Evolutionary conservation across 1,284 basidiomycete species (phyloP).

Genomic region (Leucoagaricus sp.): DNA sequence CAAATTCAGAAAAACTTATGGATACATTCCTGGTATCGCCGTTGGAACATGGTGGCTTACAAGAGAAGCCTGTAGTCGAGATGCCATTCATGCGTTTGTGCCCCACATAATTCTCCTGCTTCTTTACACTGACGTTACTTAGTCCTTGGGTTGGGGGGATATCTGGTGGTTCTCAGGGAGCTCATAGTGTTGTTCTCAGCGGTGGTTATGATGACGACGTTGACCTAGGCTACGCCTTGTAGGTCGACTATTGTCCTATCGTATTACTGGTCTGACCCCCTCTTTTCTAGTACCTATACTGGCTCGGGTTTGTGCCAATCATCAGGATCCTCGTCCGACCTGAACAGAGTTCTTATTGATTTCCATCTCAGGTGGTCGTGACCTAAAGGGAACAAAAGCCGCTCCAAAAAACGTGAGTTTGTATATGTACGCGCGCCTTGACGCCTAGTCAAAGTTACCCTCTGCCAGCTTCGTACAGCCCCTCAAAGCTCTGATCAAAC

Average conservation of each 20-base stretch:
- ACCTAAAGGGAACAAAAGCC: slow-evolving; percentile 75
- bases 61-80: slow-evolving; percentile 66
- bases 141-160: slow-evolving; percentile 84
- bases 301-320: slow-evolving; percentile 58
- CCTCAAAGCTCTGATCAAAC: slow-evolving; percentile 79
- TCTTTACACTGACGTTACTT: not conserved
- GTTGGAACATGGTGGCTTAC: slow-evolving; percentile 82
- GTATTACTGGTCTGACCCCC: not conserved
- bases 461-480: slow-evolving; percentile 72
- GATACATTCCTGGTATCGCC: slow-evolving; percentile 69
- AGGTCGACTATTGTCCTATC: slow-evolving; percentile 32
- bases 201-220: slow-evolving; percentile 87
- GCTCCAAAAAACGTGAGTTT: slow-evolving; percentile 74
- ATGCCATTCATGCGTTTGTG: slow-evolving; percentile 75
- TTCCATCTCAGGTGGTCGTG: slow-evolving; percentile 63
- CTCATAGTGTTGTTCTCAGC: slow-evolving; percentile 78
- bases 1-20: slow-evolving; percentile 50
- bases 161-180: slow-evolving; percentile 62
- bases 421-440: no score
- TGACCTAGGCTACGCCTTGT: slow-evolving; percentile 81
- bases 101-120: not conserved
- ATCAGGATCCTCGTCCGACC: no score
- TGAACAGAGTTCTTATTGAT: not conserved
- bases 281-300: slow-evolving; percentile 62
- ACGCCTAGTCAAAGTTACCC: no score